Evolutionary conservation across 306 rosid genomes (phyloP), one percentile per base, ranked within the genome.

Genomic region (Comarum palustre): DNA sequence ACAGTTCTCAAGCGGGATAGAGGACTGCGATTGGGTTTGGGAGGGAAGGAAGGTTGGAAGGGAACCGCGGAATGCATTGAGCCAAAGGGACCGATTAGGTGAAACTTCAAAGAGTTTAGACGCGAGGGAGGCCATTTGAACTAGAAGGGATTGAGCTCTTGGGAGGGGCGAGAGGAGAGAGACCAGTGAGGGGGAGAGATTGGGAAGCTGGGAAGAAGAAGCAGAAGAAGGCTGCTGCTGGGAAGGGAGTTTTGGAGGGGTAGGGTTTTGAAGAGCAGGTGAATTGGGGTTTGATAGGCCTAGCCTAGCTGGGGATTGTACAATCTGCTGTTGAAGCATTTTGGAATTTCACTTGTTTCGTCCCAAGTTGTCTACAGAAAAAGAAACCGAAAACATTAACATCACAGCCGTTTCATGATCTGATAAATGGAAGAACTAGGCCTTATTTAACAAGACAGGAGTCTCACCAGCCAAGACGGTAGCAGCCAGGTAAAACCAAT

Each of bases 141-240:
- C 61, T 52, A 93, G 96, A 67, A 90, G 88, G 69, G 96, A 84
- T 72, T 90, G 97, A 6, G 96, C 96, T 82, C 96, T 77, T 5
- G 94, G 96, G 51, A 90, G 97, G 1, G 98, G 97, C 10, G 97
- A 89, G 70, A 93, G 93, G 63, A 90, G 96, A 58, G 97, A 86
- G 51, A 90, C 87, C 17, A 90, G 90, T 11, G 90, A 83, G 5
- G 84, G 67, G 5, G 90, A 83, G 25, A 25, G 74, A 73, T 13
- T 50, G 69, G 72, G 73, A 57, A 79, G 89, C 73, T 77, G 92
- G 42, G 86, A 63, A 7, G 93, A 85, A 60, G 95, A 52, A 20
- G 17, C 25, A 58, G 66, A 31, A 16, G 61, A 22, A 54, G 60
- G 15, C 42, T 31, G 66, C 42, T 60, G 74, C 64, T 82, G 89